These are phyloP conservation scores for Akanthomyces lecanii DNA, from an alignment of 2,329 filamentous ascomycete species.

Conservation along the genomic window DNA sequence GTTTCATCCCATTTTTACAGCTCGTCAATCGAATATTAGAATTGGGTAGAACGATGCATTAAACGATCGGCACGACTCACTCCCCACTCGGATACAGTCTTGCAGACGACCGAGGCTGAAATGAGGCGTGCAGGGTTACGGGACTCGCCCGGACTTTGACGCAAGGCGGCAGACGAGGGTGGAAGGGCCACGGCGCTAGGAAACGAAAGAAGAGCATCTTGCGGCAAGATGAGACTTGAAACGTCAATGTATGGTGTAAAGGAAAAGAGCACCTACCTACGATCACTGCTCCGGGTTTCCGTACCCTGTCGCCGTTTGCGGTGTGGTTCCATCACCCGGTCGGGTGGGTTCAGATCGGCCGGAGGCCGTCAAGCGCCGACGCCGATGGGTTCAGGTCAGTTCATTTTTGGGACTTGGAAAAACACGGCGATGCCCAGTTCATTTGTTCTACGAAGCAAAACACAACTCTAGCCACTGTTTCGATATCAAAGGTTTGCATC, in stretches of 20 bases:
- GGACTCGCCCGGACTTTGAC: no score
- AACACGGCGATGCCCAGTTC: neutral
- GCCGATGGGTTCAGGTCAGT: constrained; percentile 9
- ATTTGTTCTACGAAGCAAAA: neutral
- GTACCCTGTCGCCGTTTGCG: neutral
- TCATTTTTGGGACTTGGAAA: neutral
- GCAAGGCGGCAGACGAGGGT: no score
- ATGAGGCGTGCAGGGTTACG: neutral
- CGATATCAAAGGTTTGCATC: no score
- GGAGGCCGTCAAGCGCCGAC: constrained; percentile 14
- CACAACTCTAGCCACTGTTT: no score
- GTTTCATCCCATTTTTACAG: neutral
- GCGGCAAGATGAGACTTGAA: neutral
- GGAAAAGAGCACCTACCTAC: neutral
- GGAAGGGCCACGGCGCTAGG: no score
- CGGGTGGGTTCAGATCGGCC: constrained; percentile 13
- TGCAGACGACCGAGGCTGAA: neutral
- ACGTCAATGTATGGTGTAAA: neutral
- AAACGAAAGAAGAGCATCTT: neutral
- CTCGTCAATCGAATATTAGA: neutral
- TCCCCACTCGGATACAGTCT: neutral
- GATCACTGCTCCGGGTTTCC: neutral
- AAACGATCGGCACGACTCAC: neutral
- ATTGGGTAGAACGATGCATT: neutral
- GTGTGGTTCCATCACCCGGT: constrained; percentile 3